Conservation (phyloP, 2,329 filamentous ascomycete genomes). For the Ceratocystis lukuohia region DNA sequence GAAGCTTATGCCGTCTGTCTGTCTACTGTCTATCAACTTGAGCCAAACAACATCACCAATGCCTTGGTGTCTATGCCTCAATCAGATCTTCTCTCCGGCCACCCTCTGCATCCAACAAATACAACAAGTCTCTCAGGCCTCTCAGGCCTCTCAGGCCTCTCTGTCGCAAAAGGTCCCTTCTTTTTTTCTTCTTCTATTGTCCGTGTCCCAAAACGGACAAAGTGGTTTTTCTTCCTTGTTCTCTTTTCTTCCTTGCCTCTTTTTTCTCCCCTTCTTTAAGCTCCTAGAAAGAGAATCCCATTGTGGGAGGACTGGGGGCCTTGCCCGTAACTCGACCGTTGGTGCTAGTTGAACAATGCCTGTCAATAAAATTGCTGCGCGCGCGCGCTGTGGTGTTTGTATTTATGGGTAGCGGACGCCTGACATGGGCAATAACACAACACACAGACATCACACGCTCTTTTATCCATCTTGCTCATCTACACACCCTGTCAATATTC, state of each 20-base stretch:
- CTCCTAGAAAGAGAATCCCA: not conserved
- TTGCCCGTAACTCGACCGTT: not conserved
- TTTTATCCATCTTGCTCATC: not conserved
- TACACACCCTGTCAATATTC: not conserved
- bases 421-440: not conserved
- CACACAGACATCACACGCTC: not conserved
- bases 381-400: not conserved
- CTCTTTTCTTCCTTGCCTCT: not conserved
- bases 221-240: not conserved
- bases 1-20: not conserved
- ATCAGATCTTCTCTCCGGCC: not conserved
- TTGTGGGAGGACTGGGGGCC: not conserved
- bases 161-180: not conserved
- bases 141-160: not conserved
- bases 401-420: not conserved
- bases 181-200: not conserved
- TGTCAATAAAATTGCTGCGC: not conserved
- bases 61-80: not conserved
- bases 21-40: not conserved
- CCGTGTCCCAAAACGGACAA: not conserved
- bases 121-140: not conserved
- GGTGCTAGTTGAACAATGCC: not conserved
- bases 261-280: not conserved
- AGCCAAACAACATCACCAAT: not conserved
- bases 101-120: not conserved